These are phyloP conservation scores for Fusarium siculi DNA, from an alignment of 2,329 filamentous ascomycete genomes.

Conservation along the genomic window DNA sequence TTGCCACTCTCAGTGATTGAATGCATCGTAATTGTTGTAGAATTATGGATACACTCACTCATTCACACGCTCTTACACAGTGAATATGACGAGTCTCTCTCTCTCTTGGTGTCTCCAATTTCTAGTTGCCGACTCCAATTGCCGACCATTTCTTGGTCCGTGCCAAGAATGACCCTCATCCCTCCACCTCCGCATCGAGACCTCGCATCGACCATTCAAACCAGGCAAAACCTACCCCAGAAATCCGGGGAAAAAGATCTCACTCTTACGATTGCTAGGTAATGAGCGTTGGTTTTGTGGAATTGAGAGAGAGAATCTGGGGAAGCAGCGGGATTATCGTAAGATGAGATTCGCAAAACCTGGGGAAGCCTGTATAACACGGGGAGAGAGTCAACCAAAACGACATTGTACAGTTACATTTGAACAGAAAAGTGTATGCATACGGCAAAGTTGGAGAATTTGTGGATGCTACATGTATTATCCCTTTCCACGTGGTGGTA, in stretches of 20 bases:
- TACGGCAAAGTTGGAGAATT: constrained; percentile 18
- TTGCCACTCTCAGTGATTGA: not conserved
- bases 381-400: too few relatives aligned
- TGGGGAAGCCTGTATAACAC: constrained; percentile 28
- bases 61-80: not conserved
- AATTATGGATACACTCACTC: not conserved
- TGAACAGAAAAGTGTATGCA: not conserved
- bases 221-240: constrained; percentile 16
- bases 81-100: not conserved
- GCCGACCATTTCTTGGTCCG: constrained; percentile 40
- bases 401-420: not conserved
- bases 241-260: constrained; percentile 30
- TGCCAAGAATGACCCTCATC: constrained; percentile 22
- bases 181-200: constrained; percentile 21
- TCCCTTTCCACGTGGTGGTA: constrained; percentile 17
- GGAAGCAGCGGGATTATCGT: constrained; percentile 6
- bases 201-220: constrained; percentile 13
- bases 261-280: constrained; percentile 29
- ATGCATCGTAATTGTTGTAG: not conserved
- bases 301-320: constrained; percentile 1
- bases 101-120: not conserved
- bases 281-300: constrained; percentile 27
- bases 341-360: constrained; percentile 17
- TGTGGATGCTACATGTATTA: not conserved
- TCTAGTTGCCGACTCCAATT: constrained; percentile 42